Percentiles rank a stretch among this genome's conserved stretches.
phyloP scores from a whole-genome alignment of 495 filamentous ascomycete genomes.

The Margaritispora aquatica region DNA sequence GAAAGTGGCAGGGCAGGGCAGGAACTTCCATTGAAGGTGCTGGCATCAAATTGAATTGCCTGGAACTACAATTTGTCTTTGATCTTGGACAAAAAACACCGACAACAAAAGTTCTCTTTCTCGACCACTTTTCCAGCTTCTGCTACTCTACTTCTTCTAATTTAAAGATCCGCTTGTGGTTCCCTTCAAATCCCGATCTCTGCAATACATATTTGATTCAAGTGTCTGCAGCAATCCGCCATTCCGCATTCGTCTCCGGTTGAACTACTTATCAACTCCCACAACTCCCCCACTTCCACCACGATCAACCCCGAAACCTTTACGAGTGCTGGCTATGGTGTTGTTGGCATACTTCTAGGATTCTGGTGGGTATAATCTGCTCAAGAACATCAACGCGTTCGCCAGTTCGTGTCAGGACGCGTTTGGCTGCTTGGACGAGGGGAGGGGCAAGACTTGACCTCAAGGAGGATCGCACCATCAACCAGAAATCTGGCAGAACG shows the following conservation, averaged over 20 bases:
- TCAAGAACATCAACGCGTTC: constrained; percentile 14
- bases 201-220: no score
- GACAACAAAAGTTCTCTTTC: neutral
- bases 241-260: constrained; percentile 8
- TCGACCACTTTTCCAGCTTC: neutral
- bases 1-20: neutral
- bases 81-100: neutral
- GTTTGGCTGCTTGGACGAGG: constrained; percentile 12
- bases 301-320: neutral
- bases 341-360: constrained; percentile 8
- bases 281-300: constrained; percentile 6
- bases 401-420: constrained; percentile 21
- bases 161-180: no score
- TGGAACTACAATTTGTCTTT: no score
- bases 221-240: neutral
- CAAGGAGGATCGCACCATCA: neutral
- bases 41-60: neutral
- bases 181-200: no score
- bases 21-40: neutral
- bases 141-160: neutral
- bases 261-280: neutral
- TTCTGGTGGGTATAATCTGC: constrained; percentile 16
- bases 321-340: constrained; percentile 17
- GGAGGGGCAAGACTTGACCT: constrained; percentile 10
- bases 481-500: neutral